phyloP scores from a whole-genome alignment of 2,329 filamentous ascomycete species.

The Aspergillus ibericus region DNA sequence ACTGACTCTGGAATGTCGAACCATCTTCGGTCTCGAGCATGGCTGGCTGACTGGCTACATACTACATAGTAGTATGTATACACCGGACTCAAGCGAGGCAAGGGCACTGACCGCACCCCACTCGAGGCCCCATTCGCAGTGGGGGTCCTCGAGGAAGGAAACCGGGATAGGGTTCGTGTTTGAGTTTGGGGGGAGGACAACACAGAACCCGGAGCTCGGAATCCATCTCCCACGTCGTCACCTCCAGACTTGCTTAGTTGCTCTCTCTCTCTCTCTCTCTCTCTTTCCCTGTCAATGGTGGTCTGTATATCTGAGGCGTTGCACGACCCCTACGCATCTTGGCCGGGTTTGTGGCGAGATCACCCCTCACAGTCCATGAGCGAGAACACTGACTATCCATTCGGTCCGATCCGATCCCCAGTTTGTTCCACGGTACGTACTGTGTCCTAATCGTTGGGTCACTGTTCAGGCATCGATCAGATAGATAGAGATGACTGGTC shows the following conservation, averaged over 20 bases:
- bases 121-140: not conserved
- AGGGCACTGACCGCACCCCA: conserved; percentile 1
- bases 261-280: not conserved
- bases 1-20: not conserved
- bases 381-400: not conserved
- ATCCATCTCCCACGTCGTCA: not conserved
- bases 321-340: not conserved
- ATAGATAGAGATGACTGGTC: not conserved
- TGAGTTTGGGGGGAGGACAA: not conserved
- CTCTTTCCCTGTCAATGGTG: not conserved
- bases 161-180: conserved; percentile 2
- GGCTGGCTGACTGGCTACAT: no score
- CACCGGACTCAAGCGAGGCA: not conserved
- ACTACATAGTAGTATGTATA: no score
- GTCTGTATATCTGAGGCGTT: not conserved
- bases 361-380: not conserved
- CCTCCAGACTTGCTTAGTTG: no score
- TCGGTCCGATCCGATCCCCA: conserved; percentile 22
- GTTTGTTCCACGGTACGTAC: conserved; percentile 18
- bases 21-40: not conserved
- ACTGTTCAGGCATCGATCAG: conserved; percentile 13
- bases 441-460: not conserved
- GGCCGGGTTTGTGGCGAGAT: not conserved
- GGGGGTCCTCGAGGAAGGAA: not conserved
- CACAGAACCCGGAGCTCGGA: not conserved